Evolutionary conservation across 495 filamentous ascomycete species (phyloP), one percentile per base, ranked within the genome.

Genomic region (Sabuloglossum arenarium): DNA sequence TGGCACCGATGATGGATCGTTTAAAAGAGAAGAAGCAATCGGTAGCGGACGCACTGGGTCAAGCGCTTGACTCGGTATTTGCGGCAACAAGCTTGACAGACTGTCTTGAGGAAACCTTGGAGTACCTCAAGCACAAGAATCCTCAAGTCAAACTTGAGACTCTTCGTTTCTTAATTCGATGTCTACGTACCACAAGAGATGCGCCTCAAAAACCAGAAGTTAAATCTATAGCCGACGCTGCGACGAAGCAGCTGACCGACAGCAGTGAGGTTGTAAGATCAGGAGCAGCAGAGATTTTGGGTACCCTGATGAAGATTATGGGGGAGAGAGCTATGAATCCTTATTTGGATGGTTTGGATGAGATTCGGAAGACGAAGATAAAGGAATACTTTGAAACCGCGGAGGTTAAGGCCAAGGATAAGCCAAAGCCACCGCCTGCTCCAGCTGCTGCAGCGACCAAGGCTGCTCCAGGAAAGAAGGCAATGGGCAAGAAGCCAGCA

Each of bases 241-340:
- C 79, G 16, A 93, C 85, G 53, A 96, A 94, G 66, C 73, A 97
- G 10, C 75, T 97, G 0, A 81, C 89, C 0, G 93, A 99, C 60
- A 86, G 86, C 0, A 85, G 76, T 54, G 90, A 93, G 62, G 85
- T 74, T 11, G 79, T 89, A 43, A 77, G 93, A 65, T 82, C 86
- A 37, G 86, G 86, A 45, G 91, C 86, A 63, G 88, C 89, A 12
- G 93, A 99, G 63, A 79, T 88, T 32, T 71, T 99, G 19, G 93
- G 93, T 59, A 95, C 88, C 0, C 67, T 99, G 60, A 96, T 96
- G 91, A 97, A 96, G 74, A 97, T 99, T 50, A 83, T 96, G 73
- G 90, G 93, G 45, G 93, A 99, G 64, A 78, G 91, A 42, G 83
- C 82, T n/a, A 99, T 97, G 91, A 85, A 82, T 45, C 85, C 87